These are phyloP conservation scores for Tubosaeta brunneosetosa DNA, from an alignment of 768 basidiomycete species.

Conservation along the genomic window DNA sequence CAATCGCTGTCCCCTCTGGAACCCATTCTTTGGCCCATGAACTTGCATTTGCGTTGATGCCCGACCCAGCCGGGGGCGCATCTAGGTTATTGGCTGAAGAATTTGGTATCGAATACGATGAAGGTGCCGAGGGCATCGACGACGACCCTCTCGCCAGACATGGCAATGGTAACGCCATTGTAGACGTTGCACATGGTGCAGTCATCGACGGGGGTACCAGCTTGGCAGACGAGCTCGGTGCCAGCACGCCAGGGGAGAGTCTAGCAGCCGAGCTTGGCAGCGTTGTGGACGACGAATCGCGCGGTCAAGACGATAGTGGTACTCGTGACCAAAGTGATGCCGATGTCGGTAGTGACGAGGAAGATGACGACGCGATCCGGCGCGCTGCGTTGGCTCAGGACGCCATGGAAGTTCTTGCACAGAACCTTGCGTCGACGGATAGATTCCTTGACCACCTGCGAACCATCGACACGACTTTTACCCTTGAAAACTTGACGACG, in stretches of 20 bases:
- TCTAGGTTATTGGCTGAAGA: slow-evolving; percentile 81
- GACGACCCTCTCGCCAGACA: slow-evolving; percentile 23
- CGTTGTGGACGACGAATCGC: slow-evolving; percentile 17
- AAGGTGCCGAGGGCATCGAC: slow-evolving; percentile 78
- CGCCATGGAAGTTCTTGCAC: slow-evolving; percentile 67
- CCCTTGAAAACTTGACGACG: slow-evolving; percentile 66
- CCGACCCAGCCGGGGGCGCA: slow-evolving; percentile 67
- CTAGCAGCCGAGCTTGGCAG: slow-evolving; percentile 24
- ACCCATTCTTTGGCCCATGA: slow-evolving; percentile 79
- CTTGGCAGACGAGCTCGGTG: slow-evolving; percentile 42
- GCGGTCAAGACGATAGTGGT: slow-evolving; percentile 8
- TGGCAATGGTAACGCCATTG: slow-evolving; percentile 23
- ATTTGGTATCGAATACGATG: slow-evolving; percentile 86
- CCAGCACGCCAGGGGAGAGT: slow-evolving; percentile 12
- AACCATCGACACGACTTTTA: slow-evolving; percentile 49
- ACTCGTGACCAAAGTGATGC: slow-evolving; percentile 9
- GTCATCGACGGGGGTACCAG: slow-evolving; percentile 29
- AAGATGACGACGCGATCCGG: slow-evolving; percentile 25
- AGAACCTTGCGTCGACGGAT: slow-evolving; percentile 73
- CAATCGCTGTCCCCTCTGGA: slow-evolving; percentile 27
- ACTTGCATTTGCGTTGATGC: slow-evolving; percentile 81
- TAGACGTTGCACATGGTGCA: slow-evolving; percentile 30
- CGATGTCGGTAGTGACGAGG: slow-evolving; percentile 21
- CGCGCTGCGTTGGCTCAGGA: slow-evolving; percentile 38
- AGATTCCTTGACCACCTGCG: slow-evolving; percentile 71